Evolutionary conservation across 2,329 filamentous ascomycete species (phyloP), one percentile per base, ranked within the genome.

Genomic region (Fusarium odoratissimum): DNA sequence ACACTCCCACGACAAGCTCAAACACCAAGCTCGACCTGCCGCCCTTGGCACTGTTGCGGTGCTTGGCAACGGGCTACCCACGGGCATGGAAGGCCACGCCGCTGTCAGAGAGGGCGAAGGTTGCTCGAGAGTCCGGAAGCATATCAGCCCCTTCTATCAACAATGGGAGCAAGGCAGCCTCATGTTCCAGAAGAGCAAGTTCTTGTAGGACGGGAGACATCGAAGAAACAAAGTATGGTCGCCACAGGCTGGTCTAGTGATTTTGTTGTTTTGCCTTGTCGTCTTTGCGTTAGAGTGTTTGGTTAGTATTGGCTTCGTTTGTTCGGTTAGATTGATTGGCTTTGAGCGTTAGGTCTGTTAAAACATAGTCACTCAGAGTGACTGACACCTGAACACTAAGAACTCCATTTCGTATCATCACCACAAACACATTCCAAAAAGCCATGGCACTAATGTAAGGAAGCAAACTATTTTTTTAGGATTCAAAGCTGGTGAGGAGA

Each of bases 401-500:
- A 46, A 59, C 52, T 37, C 57, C 42, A 37, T 56, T 56, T 49
- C 56, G 49, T 44, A 55, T 51, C n/a, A 25, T 56, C 57, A 68
- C 49, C 52, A 45, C 30, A 33, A 14, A 60, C 70, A 73, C 45
- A 46, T 56, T 61, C 58, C 51, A 38, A 58, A 51, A 60, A 59
- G 55, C 37, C 40, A 33, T 48, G 56, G 61, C 71, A 65, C 55
- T 49, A 60, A 59, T 40, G 38, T 23, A 76, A 67, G 59, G 73
- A 70, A 74, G 63, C 68, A 75, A 69, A 59, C 55, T 49, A 44
- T 51, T 69, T 64, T 76, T 76, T 76, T 76, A 75, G 71, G 71
- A 76, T 76, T 76, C 64, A 72, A 72, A 75, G 69, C 64, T 76
- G 75, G 71, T 69, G 72, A 73, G 74, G 64, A 72, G 71, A 72